Base-by-base conservation (phyloP, 768 basidiomycete species). In the Tubosaeta sp. region DNA sequence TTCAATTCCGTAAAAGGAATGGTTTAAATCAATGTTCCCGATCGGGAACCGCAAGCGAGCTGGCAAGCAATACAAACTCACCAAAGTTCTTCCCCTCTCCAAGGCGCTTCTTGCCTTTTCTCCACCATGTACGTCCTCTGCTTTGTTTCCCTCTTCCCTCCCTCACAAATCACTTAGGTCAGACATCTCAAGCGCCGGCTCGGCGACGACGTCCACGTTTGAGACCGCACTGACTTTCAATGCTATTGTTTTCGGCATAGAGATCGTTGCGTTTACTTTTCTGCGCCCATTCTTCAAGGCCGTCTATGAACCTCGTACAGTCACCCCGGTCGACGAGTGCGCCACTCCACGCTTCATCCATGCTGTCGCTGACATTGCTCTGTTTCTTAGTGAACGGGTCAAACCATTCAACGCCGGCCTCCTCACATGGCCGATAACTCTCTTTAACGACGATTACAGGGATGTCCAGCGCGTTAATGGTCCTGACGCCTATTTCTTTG, bases 401-500 rank as follows among this genome's bases (percentile, higher is more conserved):
- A 56, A 70, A 14, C 73, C 83, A 5, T 75, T 94, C 46, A 64
- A 79, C 0, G 53, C 66, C 14, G 71, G 71, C 10, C 57, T 81
- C 17, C 69, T 91, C 22, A 63, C 75, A 32, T 95, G 91, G 91
- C 86, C 88, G 2, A 53, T 78, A 17, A 75, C 81, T 1, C 68
- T 94, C 17, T 84, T 72, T 70, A 74, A 73, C 2, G 76, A 85
- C 2, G 80, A 91, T 62, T 82, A 84, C 61, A 70, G 71, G 27
- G 76, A 75, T 22, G 82, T 91, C 52, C 77, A 83, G 53, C 72
- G 73, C 39, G 76, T 80, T 39, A 94, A 93, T 56, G 92, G 92
- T 26, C 74, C 88, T 52, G 95, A 98, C 66, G 89, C 93, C 14
- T 99, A 95, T 72, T 86, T 95, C 64, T 99, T 89, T 60, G 85